phyloP scores from a whole-genome alignment of 768 basidiomycete genomes.

The Tephrocybe sp. region DNA sequence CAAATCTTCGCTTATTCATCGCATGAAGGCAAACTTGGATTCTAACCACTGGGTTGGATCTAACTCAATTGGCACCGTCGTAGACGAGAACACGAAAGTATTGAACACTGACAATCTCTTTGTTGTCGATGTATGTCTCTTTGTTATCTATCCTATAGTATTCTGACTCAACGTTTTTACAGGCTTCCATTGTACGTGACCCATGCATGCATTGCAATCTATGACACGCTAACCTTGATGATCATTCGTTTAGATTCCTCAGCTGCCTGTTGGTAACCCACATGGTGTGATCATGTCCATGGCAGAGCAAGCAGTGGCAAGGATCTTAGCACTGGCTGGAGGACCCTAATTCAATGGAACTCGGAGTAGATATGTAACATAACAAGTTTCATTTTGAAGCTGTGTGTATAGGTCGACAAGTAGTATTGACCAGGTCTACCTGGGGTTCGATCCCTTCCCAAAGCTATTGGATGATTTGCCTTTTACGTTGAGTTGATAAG shows the following conservation, averaged over 20 bases:
- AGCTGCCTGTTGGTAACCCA: conserved; percentile 57
- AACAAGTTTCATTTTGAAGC: not conserved
- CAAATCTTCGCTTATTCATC: not conserved
- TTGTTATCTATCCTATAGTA: not conserved
- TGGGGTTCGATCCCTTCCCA: too few relatives aligned
- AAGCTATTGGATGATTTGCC: too few relatives aligned
- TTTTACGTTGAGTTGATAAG: too few relatives aligned
- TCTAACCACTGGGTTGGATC: conserved; percentile 69
- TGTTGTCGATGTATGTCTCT: conserved; percentile 44
- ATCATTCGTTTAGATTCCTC: conserved; percentile 35
- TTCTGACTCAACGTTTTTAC: not conserved
- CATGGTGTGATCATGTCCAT: conserved; percentile 54
- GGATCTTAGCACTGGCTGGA: conserved; percentile 51
- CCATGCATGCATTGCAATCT: not conserved
- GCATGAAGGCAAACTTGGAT: conserved; percentile 41
- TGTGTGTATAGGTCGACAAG: too few relatives aligned
- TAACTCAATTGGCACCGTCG: conserved; percentile 49
- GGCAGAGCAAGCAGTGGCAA: conserved; percentile 56
- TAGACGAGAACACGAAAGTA: conserved; percentile 58
- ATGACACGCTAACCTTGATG: not conserved
- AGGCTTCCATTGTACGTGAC: conserved; percentile 33
- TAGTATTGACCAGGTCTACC: too few relatives aligned
- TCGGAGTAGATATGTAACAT: not conserved
- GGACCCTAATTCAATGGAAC: conserved; percentile 35
- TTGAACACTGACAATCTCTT: conserved; percentile 48